These are phyloP conservation scores for Draba incana DNA, from an alignment of 345 rosid genomes.

Conservation along the genomic window DNA sequence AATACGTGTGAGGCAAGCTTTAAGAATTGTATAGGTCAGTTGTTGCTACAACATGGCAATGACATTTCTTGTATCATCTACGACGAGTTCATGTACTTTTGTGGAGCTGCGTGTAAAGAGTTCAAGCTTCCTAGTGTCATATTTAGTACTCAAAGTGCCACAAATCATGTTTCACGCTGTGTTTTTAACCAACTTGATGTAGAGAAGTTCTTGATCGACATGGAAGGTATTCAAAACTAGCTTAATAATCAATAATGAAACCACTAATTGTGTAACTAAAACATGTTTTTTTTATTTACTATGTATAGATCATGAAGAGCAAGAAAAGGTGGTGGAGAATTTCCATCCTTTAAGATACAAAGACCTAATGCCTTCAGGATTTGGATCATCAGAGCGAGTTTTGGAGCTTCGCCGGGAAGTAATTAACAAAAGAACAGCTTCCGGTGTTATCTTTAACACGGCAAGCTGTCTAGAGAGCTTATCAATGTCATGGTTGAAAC, in stretches of 20 bases:
- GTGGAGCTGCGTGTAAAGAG: slow-evolving; percentile 22
- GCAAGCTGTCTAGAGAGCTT: slow-evolving; percentile 24
- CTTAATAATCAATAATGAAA: not conserved
- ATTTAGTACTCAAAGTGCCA: slow-evolving; percentile 31
- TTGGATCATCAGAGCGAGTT: slow-evolving; percentile 12
- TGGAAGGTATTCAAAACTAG: slow-evolving; percentile 27
- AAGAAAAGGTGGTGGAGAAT: slow-evolving; percentile 27
- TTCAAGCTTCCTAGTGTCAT: slow-evolving; percentile 30
- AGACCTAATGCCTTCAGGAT: slow-evolving; percentile 2
- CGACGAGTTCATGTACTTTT: slow-evolving; percentile 35
- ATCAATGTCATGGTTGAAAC: slow-evolving; percentile 1
- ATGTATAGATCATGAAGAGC: slow-evolving; percentile 16
- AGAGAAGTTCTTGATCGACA: slow-evolving; percentile 21
- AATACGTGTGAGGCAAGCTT: slow-evolving; percentile 17
- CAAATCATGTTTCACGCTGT: slow-evolving; percentile 16
- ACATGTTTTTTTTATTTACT: not conserved
- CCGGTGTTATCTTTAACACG: slow-evolving; percentile 31
- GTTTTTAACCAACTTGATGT: slow-evolving; percentile 6
- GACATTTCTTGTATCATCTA: slow-evolving; percentile 18
- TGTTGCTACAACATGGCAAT: slow-evolving; percentile 8
- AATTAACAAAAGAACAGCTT: slow-evolving; percentile 26
- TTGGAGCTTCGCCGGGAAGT: not conserved
- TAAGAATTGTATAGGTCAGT: slow-evolving; percentile 20
- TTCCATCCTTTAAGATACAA: slow-evolving; percentile 32
- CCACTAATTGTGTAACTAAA: not conserved